Base-by-base conservation (phyloP, 768 basidiomycete species). In the Rhodotorula sphaerocarpa region DNA sequence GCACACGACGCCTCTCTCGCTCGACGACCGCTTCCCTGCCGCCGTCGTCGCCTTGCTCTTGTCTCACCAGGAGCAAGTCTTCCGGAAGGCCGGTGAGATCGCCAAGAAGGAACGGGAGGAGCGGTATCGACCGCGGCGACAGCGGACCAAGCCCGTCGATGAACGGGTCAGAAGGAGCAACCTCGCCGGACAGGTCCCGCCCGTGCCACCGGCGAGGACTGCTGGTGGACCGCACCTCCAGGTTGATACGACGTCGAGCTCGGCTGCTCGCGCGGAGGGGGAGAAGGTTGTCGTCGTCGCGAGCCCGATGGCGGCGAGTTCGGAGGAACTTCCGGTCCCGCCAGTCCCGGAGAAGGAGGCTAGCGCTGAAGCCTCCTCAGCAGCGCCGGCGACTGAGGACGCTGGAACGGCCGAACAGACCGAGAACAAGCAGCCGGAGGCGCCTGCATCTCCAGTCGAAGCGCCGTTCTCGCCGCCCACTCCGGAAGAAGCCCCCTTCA, bases 1-100 rank as follows among this genome's bases (percentile, higher is more conserved):
- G 75, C 71, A 79, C 44, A 91, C 96, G 73, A 85, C 83, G 9
- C 83, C 89, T 59, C 73, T 91, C 30, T 89, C 91, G 5, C 85
- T 97, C 64, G 89, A 93, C 74, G 91, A 91, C 73, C 86, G 90
- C 44, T 86, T 93, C 77, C 84, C 89, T 55, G 81, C 86, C 21
- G 76, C 87, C 47, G 77, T 96, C 64, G 86, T 95, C 75, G 82
- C 90, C 39, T 90, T 93, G 72, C 80, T 97, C 3, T 67, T 96
- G 67, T 28, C 36, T 28, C n/a, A 36, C 11, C 20, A 34, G 2
- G 16, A 25, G 23, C 44, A 18, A 7, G 20, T 66, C 27, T 53
- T 63, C 20, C 4, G 16, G 3, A 15, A 14, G 12, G 61, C 65
- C 11, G 58, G 62, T 18, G 55, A 52, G 23, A 34, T 39, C 23